Evolutionary conservation across 1,284 basidiomycete species (phyloP), one percentile per base, ranked within the genome.

Genomic region (Gastroboletus turbinatus): DNA sequence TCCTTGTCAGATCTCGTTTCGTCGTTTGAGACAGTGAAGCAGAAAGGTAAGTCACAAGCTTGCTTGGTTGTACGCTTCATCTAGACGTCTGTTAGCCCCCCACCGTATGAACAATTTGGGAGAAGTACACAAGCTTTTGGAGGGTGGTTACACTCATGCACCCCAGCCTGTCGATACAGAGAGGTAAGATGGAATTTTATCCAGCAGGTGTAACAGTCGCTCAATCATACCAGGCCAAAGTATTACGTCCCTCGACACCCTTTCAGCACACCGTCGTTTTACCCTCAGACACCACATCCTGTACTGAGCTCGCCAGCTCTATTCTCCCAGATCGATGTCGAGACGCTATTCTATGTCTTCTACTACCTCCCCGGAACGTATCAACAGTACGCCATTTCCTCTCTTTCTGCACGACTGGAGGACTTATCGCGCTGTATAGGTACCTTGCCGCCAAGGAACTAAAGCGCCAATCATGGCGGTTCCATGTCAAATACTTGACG

Each of bases 331-430:
- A 83, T 99, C 60, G 97, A 99, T 64, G 89, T 98, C 42, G 97
- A 99, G 76, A 98, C 96, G 36, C 78, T 99, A 21, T 99, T 99
- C 77, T 99, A 96, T 78, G 92, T 99, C 70, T 99, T 99, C 77
- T 99, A 99, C 78, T 99, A 94, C 77, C 86, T 94, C 60, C 94
- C 95, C 23, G 94, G 95, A 56, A 96, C 95, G 65, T 98, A 98
- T 77, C 94, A 96, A 74, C 96, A 98, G 92, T 94, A 69, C 63
- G 89, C 73, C 10, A 19, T 23, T 49, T 40, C 45, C 44, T 35
- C 45, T 32, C 48, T 35, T 33, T 52, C 47, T 55, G 56, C 29
- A 50, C 40, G 10, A 46, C 47, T 25, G 35, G 50, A 38, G 39
- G 23, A 43, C 57, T 60, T 29, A 61, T 48, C 43, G 21, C 42